Conservation (phyloP, 345 rosid genomes). For the Acer yangbiense region DNA sequence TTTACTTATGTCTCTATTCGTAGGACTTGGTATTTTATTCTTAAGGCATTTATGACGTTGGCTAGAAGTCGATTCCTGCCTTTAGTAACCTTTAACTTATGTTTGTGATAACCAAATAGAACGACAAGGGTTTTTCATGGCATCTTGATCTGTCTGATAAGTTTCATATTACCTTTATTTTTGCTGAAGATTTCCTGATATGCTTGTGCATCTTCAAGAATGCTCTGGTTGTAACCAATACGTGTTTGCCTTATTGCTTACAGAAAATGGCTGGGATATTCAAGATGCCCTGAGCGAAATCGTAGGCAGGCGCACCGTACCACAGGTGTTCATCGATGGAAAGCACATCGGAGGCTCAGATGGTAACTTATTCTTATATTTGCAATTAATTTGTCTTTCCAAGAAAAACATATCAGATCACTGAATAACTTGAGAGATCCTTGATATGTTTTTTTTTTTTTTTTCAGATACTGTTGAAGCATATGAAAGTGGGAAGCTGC, state of each 20-base stretch:
- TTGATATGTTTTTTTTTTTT: slow-evolving; percentile 9
- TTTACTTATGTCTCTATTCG: background rate
- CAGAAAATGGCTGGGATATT: slow-evolving; percentile 76
- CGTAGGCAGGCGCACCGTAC: slow-evolving; percentile 79
- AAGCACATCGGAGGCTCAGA: slow-evolving; percentile 95
- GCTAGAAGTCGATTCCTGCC: background rate
- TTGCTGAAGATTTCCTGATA: background rate
- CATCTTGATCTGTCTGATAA: background rate
- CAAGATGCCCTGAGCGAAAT: slow-evolving; percentile 69
- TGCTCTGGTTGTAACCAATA: background rate
- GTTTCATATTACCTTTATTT: background rate
- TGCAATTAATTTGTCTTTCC: background rate
- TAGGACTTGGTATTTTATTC: background rate
- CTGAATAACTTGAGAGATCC: slow-evolving; percentile 3
- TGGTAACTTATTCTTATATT: slow-evolving; percentile 43
- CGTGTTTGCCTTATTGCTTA: slow-evolving; percentile 13
- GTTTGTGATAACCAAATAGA: background rate
- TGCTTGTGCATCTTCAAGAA: background rate
- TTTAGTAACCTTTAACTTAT: background rate
- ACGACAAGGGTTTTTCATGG: background rate
- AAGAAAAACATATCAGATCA: background rate
- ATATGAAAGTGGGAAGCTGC: slow-evolving; percentile 65
- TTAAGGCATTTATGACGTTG: background rate
- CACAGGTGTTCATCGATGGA: slow-evolving; percentile 85
- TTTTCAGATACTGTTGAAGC: slow-evolving; percentile 77